Conservation (phyloP, 331 rosid genomes). For the Quercus phellos region DNA sequence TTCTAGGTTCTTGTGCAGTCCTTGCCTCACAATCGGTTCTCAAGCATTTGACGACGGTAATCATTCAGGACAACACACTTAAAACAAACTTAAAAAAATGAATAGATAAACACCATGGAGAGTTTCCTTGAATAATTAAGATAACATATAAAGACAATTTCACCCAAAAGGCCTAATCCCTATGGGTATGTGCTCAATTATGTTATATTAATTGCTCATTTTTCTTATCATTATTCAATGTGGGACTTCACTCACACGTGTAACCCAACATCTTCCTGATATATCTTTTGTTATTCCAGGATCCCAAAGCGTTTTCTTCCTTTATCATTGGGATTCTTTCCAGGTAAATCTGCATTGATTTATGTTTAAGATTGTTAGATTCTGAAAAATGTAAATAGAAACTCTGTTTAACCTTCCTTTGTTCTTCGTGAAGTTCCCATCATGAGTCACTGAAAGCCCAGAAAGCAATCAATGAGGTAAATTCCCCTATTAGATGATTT, state of each 20-base stretch:
- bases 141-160: no score
- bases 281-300: conserved; percentile 52
- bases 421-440: conserved; percentile 72
- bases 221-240: no score
- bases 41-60: conserved; percentile 88
- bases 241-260: no score
- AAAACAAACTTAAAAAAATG: conserved; percentile 18
- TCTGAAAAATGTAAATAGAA: neutral
- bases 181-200: no score
- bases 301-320: conserved; percentile 68
- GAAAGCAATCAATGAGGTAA: conserved; percentile 96
- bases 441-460: conserved; percentile 95
- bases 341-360: conserved; percentile 51
- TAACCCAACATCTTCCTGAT: conserved; percentile 10
- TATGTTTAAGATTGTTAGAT: conserved; percentile 7
- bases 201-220: no score
- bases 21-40: conserved; percentile 86
- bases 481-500: conserved; percentile 21
- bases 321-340: conserved; percentile 87
- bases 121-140: neutral
- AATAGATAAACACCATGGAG: neutral
- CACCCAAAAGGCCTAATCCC: no score
- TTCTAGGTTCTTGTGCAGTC: conserved; percentile 91
- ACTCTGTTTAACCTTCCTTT: conserved; percentile 11
- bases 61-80: conserved; percentile 20